Conservation (phyloP, 108 stramenopile genomes). For the Aurantiochytrium sp. region DNA sequence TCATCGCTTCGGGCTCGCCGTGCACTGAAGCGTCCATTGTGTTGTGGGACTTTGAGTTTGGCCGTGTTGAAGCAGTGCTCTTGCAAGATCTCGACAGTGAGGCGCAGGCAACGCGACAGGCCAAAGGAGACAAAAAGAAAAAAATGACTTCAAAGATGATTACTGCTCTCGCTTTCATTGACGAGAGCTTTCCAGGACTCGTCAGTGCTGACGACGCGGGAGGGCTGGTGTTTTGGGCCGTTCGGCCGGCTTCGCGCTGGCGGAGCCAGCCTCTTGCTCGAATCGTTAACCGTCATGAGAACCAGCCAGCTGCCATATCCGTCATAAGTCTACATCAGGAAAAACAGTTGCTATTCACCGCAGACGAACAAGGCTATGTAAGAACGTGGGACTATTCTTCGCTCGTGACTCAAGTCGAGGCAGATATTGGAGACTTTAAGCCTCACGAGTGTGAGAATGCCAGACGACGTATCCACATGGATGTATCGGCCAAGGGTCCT, state of each 20-base stretch:
- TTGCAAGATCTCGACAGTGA: background rate
- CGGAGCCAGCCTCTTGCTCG: background rate
- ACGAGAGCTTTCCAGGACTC: background rate
- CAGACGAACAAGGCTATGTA: background rate
- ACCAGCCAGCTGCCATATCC: background rate
- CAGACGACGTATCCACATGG: background rate
- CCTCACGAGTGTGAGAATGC: background rate
- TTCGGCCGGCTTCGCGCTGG: background rate
- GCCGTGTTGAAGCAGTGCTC: slow-evolving; percentile 15
- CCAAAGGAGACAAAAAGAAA: background rate
- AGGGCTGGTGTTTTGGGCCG: background rate
- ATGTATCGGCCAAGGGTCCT: background rate
- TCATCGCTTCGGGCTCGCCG: slow-evolving; percentile 32
- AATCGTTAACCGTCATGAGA: background rate
- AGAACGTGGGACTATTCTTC: background rate
- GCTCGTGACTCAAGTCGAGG: background rate
- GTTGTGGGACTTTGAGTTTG: slow-evolving; percentile 37
- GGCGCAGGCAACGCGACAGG: background rate
- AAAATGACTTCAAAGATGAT: background rate
- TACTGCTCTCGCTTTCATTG: background rate
- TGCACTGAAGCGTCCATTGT: slow-evolving; percentile 19
- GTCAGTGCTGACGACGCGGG: background rate
- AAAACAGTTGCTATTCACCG: background rate
- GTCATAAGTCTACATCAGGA: background rate
- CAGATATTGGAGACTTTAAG: background rate